These are phyloP conservation scores for Myrica gale DNA, from an alignment of 306 rosid genomes.

Conservation along the genomic window DNA sequence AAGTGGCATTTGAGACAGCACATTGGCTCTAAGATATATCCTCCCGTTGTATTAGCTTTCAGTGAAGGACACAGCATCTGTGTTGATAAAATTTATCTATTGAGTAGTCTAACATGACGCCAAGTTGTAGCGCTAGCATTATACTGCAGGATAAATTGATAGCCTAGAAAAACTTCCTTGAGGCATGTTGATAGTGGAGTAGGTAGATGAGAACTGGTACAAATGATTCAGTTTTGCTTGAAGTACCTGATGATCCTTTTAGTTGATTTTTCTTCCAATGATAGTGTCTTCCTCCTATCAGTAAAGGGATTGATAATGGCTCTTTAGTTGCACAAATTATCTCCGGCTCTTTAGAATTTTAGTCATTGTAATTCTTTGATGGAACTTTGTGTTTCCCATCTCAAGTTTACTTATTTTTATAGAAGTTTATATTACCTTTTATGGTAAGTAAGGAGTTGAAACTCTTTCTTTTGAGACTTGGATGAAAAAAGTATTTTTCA, in stretches of 20 bases:
- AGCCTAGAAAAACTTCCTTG: background rate
- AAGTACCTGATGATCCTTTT: background rate
- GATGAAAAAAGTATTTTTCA: too few relatives aligned
- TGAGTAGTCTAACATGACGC: background rate
- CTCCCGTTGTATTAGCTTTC: background rate
- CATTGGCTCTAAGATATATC: background rate
- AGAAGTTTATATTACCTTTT: too few relatives aligned
- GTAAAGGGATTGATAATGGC: background rate
- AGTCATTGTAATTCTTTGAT: background rate
- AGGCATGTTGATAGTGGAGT: background rate
- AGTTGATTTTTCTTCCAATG: background rate
- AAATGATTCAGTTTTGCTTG: background rate
- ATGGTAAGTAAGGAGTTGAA: background rate
- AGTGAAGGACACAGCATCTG: background rate
- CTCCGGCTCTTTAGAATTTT: background rate
- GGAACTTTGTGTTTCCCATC: too few relatives aligned
- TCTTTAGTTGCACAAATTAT: background rate
- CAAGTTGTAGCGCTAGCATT: too few relatives aligned
- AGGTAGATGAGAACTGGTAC: background rate
- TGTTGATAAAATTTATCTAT: background rate
- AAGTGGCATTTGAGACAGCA: background rate
- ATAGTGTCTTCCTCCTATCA: too few relatives aligned
- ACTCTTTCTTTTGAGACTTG: background rate
- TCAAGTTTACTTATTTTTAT: too few relatives aligned
- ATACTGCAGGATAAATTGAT: too few relatives aligned